Percentiles rank a stretch among this genome's conserved stretches.
phyloP scores from a whole-genome alignment of 805 yeast genomes.

The Wickerhamomyces pijperi region DNA sequence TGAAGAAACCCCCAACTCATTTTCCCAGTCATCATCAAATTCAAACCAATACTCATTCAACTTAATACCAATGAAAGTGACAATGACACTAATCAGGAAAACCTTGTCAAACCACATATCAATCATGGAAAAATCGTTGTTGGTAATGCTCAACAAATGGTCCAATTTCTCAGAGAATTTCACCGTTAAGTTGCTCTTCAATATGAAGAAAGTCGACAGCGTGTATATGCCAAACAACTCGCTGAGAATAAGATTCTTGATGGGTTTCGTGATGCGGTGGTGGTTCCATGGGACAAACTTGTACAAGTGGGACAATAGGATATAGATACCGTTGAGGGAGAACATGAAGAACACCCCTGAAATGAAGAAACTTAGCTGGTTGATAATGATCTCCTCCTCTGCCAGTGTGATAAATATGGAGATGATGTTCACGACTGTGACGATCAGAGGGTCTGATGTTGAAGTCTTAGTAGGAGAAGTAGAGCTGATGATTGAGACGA shows the following conservation, averaged over 20 bases:
- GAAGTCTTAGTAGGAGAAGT: conserved; percentile 4
- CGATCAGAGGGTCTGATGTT: conserved; percentile 26
- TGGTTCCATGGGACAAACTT: conserved; percentile 25
- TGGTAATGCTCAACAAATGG: conserved; percentile 18
- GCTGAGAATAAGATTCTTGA: conserved; percentile 26
- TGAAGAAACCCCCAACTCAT: conserved; percentile 5
- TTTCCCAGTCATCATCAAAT: conserved; percentile 13
- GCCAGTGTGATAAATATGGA: conserved; percentile 22
- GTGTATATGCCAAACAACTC: conserved; percentile 29
- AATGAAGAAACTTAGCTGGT: conserved; percentile 33
- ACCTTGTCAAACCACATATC: conserved; percentile 32
- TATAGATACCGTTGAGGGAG: conserved; percentile 52
- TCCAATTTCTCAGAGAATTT: conserved; percentile 22
- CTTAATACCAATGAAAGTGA: conserved; percentile 16
- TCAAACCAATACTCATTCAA: conserved; percentile 14
- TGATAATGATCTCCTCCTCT: conserved; percentile 25
- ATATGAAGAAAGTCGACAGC: conserved; percentile 26
- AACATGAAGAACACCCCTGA: conserved; percentile 51
- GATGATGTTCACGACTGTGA: conserved; percentile 24
- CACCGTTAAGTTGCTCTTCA: conserved; percentile 27
- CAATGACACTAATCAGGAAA: conserved; percentile 21
- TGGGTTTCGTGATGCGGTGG: conserved; percentile 15
- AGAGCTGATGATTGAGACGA: conserved; percentile 16
- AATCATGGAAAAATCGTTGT: conserved; percentile 14
- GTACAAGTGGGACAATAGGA: conserved; percentile 45